A percentile compares a stretch with the other conserved stretches of the same genome.
Evolutionary conservation across 768 basidiomycete species (phyloP).

Genomic region (Leucocoprinus leucothites): DNA sequence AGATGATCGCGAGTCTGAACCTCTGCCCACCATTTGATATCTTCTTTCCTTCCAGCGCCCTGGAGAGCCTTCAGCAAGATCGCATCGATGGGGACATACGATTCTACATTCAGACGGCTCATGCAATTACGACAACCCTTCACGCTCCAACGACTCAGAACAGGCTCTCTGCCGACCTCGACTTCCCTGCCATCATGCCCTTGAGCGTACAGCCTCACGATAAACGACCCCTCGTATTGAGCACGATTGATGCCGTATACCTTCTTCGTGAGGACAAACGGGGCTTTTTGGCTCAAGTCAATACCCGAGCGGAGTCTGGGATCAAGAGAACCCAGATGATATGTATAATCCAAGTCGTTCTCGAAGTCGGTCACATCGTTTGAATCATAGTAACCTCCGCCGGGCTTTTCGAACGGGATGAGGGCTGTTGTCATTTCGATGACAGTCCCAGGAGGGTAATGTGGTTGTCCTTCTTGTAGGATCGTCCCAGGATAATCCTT

Average conservation of each 20-base stretch:
- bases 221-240: conserved; percentile 5
- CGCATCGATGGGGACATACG: background rate
- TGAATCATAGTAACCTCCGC: conserved; percentile 1
- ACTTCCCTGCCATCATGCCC: conserved; percentile 6
- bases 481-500: conserved; percentile 1
- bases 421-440: background rate
- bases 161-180: conserved; percentile 3
- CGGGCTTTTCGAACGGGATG: conserved; percentile 2
- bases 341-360: background rate
- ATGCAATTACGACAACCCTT: background rate
- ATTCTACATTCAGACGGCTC: conserved; percentile 4
- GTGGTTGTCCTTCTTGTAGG: background rate
- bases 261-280: background rate
- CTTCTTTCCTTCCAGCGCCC: background rate
- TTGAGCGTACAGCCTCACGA: conserved; percentile 1
- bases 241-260: background rate
- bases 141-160: conserved; percentile 3
- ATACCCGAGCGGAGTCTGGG: background rate
- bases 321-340: background rate
- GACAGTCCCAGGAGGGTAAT: background rate
- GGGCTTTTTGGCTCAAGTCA: too few species aligned
- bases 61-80: background rate
- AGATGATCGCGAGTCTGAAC: conserved; percentile 1
- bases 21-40: background rate
- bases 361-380: background rate